These are phyloP conservation scores for Gynochthodes officinalis DNA, from an alignment of 257 asterid genomes.

Conservation along the genomic window DNA sequence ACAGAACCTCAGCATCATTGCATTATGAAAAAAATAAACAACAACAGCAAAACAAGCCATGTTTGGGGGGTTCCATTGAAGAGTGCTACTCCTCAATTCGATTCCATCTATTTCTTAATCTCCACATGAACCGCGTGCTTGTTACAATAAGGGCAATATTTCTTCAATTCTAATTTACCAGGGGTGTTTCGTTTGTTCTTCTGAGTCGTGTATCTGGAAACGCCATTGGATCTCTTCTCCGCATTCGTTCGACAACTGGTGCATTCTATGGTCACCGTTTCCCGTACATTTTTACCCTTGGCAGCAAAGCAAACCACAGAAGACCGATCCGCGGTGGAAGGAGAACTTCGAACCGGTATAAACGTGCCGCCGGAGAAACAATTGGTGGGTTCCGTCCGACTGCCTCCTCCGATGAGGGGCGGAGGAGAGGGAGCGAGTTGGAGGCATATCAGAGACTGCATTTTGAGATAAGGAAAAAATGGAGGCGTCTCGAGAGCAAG, in stretches of 20 bases:
- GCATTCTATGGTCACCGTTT: conserved; percentile 12
- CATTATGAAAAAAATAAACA: no score
- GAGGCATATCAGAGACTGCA: conserved; percentile 11
- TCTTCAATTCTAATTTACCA: conserved; percentile 4
- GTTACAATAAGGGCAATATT: conserved; percentile 5
- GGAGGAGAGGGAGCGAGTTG: conserved; percentile 9
- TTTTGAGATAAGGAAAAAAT: background rate
- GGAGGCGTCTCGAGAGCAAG: background rate
- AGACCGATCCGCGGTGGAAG: background rate
- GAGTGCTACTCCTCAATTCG: background rate
- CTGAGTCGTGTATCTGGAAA: conserved; percentile 5
- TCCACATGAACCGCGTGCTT: conserved; percentile 3
- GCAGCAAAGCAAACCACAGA: conserved; percentile 2
- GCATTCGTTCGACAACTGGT: background rate
- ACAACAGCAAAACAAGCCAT: no score
- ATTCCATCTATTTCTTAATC: background rate
- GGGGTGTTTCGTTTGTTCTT: conserved; percentile 10
- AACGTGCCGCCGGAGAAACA: conserved; percentile 5
- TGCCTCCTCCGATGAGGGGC: background rate
- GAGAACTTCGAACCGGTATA: background rate
- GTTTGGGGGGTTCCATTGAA: no score
- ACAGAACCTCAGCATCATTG: no score
- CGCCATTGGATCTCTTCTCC: conserved; percentile 15
- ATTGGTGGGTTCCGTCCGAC: background rate
- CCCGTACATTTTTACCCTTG: conserved; percentile 4